These are phyloP conservation scores for Zygotorulaspora sp. DNA, from an alignment of 805 yeast species.

Conservation along the genomic window DNA sequence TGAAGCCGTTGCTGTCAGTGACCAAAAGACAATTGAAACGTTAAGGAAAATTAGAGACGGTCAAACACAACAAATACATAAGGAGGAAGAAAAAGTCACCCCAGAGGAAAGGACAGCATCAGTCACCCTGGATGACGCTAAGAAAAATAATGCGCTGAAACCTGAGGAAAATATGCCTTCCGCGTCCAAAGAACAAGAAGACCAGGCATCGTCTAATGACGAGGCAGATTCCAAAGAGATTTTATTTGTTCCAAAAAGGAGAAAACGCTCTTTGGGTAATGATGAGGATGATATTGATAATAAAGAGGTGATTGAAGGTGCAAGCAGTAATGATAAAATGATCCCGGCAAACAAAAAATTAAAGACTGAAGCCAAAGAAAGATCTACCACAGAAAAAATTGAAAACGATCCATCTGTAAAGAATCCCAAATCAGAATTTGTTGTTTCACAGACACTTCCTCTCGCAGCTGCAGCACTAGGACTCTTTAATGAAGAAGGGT, in stretches of 20 bases:
- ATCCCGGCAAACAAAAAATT: slow-evolving; percentile 18
- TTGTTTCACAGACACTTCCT: slow-evolving; percentile 63
- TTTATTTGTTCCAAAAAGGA: slow-evolving; percentile 11
- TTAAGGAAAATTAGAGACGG: slow-evolving; percentile 17
- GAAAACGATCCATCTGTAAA: slow-evolving; percentile 57
- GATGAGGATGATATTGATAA: slow-evolving; percentile 17
- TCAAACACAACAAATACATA: slow-evolving; percentile 3
- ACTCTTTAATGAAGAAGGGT: slow-evolving; percentile 58
- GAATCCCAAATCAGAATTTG: slow-evolving; percentile 75
- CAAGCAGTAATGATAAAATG: slow-evolving; percentile 3
- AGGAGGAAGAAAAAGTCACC: background rate
- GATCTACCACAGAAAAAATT: slow-evolving; percentile 24
- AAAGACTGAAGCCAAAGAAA: slow-evolving; percentile 8
- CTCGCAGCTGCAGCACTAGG: slow-evolving; percentile 61
- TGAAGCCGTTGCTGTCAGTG: slow-evolving; percentile 23
- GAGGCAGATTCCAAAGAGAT: slow-evolving; percentile 24
- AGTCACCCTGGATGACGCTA: background rate
- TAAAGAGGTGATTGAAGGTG: slow-evolving; percentile 5
- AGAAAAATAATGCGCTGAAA: too few species aligned
- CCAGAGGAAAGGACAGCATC: slow-evolving; percentile 1
- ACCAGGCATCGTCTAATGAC: slow-evolving; percentile 22
- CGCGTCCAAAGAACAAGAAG: background rate
- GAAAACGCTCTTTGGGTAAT: slow-evolving; percentile 14
- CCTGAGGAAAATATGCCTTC: background rate
- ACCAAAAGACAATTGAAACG: slow-evolving; percentile 19